Conservation (phyloP, 164 flowering plant genomes). For the Nymphaea thermarum region DNA sequence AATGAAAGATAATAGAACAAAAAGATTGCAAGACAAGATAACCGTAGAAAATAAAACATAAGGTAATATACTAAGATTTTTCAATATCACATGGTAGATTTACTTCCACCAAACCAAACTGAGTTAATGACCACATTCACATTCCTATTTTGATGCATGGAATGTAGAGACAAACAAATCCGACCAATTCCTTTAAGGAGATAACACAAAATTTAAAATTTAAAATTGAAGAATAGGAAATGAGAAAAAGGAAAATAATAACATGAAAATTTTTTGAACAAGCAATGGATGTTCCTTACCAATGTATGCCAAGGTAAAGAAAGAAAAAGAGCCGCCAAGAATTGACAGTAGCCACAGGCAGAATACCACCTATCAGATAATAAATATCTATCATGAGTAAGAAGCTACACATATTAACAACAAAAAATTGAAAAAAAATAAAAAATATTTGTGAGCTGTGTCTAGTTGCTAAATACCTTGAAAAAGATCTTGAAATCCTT, state of each 20-base stretch:
- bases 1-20: too few species aligned
- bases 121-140: background rate
- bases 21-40: too few species aligned
- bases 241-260: background rate
- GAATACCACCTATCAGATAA: constrained; percentile 56
- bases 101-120: too few species aligned
- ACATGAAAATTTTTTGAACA: background rate
- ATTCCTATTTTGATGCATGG: too few species aligned
- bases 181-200: background rate
- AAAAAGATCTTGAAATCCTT: constrained; percentile 83
- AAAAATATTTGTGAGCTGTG: background rate
- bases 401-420: background rate
- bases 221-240: background rate
- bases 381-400: background rate
- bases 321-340: constrained; percentile 68
- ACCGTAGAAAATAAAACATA: too few species aligned
- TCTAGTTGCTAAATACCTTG: constrained; percentile 29
- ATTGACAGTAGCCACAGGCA: constrained; percentile 81
- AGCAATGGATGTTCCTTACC: constrained; percentile 30
- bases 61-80: too few species aligned
- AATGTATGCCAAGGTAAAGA: constrained; percentile 79
- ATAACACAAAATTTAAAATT: background rate
- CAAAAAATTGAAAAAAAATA: background rate
- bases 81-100: too few species aligned
- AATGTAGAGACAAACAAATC: background rate